Evolutionary conservation across 106 monocot species (phyloP).

Genomic region (Iris macrosiphon): DNA sequence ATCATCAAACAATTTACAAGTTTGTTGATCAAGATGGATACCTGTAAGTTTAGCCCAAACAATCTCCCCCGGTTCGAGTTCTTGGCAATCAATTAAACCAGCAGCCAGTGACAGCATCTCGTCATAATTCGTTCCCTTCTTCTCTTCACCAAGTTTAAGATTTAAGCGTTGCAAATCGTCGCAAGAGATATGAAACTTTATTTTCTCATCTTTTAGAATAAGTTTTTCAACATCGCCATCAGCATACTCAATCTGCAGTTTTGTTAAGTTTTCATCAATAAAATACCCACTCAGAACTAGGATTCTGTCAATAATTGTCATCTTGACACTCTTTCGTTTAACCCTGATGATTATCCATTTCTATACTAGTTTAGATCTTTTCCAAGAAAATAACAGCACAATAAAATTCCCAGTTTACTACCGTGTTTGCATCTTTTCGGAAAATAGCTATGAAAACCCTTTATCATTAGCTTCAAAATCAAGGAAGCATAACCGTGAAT

Average conservation of each 20-base stretch:
- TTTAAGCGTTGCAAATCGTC: conserved; percentile 49
- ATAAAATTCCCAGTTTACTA: too few species aligned
- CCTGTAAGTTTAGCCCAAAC: conserved; percentile 98
- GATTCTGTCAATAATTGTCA: too few species aligned
- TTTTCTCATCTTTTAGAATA: conserved; percentile 45
- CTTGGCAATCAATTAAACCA: conserved; percentile 59
- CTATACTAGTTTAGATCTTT: too few species aligned
- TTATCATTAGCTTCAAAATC: too few species aligned
- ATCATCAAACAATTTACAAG: too few species aligned
- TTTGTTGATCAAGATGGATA: conserved; percentile 10
- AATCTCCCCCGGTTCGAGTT: conserved; percentile 72
- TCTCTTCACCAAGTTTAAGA: conserved; percentile 53
- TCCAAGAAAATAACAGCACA: too few species aligned
- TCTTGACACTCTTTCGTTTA: too few species aligned
- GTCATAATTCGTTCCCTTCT: conserved; percentile 46
- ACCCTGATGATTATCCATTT: too few species aligned
- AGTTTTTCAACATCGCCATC: conserved; percentile 80
- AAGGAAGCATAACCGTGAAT: too few species aligned
- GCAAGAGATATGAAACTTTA: conserved; percentile 66
- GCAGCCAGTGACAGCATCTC: conserved; percentile 84
- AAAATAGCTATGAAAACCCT: too few species aligned
- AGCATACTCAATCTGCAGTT: conserved; percentile 64
- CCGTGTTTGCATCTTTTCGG: too few species aligned
- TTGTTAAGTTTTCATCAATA: not conserved
- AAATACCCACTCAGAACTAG: too few species aligned